These are phyloP conservation scores for Begonia peltatifolia DNA, from an alignment of 306 rosid genomes.

Conservation along the genomic window DNA sequence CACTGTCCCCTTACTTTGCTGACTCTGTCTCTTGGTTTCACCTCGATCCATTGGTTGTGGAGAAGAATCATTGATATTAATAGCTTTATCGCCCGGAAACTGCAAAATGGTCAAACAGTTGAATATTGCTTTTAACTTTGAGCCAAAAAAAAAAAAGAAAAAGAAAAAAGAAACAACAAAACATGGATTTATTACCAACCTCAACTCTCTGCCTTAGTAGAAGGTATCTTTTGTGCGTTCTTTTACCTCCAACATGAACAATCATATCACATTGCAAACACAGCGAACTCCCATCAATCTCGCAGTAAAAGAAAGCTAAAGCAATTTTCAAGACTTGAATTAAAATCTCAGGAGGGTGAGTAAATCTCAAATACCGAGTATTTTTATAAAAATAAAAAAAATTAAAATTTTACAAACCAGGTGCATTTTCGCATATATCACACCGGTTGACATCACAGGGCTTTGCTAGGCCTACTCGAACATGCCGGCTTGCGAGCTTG, in stretches of 20 bases:
- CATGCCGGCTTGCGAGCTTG: slow-evolving; percentile 91
- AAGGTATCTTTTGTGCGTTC: slow-evolving; percentile 97
- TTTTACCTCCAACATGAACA: slow-evolving; percentile 97
- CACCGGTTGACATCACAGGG: slow-evolving; percentile 88
- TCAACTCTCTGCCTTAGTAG: slow-evolving; percentile 87
- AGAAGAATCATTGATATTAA: slow-evolving; percentile 24
- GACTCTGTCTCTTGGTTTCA: slow-evolving; percentile 42
- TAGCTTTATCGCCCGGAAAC: slow-evolving; percentile 91
- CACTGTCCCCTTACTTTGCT: slow-evolving; percentile 25
- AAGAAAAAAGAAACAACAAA: not conserved
- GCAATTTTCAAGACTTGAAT: slow-evolving; percentile 11
- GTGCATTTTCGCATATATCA: slow-evolving; percentile 96
- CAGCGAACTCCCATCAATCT: slow-evolving; percentile 85
- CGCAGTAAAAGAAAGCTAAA: slow-evolving; percentile 96
- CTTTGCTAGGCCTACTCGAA: slow-evolving; percentile 89
- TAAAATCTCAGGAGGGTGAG: not conserved
- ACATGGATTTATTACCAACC: slow-evolving; percentile 33
- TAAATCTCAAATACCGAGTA: not conserved
- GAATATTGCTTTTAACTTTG: not conserved
- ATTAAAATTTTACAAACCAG: slow-evolving; percentile 31
- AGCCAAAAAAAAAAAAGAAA: not conserved
- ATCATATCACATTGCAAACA: slow-evolving; percentile 94
- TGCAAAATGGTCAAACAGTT: slow-evolving; percentile 20
- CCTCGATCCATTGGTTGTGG: slow-evolving; percentile 33
- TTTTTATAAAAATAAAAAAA: not conserved